Evolutionary conservation across 768 basidiomycete genomes (phyloP).

Genomic region (Scleroderma bovista): DNA sequence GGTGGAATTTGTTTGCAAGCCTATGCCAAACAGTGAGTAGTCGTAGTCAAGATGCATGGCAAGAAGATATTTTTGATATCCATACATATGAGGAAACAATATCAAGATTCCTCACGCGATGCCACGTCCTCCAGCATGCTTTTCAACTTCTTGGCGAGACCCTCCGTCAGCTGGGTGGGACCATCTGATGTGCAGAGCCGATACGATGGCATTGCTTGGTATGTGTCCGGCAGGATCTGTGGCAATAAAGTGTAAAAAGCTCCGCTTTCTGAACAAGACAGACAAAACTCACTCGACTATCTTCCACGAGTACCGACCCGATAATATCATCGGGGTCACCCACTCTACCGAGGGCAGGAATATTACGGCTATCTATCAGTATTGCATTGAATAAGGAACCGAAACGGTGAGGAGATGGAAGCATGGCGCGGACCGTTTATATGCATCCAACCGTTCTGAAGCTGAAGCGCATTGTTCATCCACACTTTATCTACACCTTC

Average conservation of each 20-base stretch:
- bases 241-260: no score
- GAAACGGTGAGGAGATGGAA: not conserved
- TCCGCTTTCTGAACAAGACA: no score
- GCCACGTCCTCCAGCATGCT: constrained; percentile 31
- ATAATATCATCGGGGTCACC: constrained; percentile 85
- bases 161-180: constrained; percentile 60
- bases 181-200: constrained; percentile 76
- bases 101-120: constrained; percentile 24
- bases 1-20: no score
- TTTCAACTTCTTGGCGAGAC: constrained; percentile 48
- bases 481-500: constrained; percentile 63
- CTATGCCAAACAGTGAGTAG: not conserved
- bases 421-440: constrained; percentile 45
- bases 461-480: constrained; percentile 57
- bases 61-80: not conserved
- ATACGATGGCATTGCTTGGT: constrained; percentile 81
- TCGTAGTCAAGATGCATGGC: not conserved
- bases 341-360: constrained; percentile 69
- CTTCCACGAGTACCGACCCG: constrained; percentile 65
- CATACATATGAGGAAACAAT: not conserved
- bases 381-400: not conserved
- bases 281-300: constrained; percentile 47
- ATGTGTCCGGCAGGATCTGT: constrained; percentile 66
- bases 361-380: constrained; percentile 71
- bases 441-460: constrained; percentile 83